Conservation (phyloP, 192 early-diverging fungal genomes). For the Coemansia sp. region DNA sequence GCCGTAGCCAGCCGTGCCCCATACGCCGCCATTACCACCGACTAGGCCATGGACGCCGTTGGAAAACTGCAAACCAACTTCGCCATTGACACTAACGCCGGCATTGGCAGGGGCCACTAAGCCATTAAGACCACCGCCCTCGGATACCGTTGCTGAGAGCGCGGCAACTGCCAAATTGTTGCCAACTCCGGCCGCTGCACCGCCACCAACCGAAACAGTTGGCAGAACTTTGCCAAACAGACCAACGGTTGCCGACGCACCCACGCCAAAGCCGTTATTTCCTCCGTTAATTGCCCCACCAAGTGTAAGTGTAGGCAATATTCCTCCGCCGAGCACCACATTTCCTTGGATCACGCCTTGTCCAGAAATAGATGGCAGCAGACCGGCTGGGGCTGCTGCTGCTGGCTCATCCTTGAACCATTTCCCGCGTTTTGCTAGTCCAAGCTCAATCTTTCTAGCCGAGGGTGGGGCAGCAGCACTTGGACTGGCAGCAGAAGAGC, state of each 20-base stretch:
- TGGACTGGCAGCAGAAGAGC: not conserved
- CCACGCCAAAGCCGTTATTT: conserved; percentile 19
- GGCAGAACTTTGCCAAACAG: conserved; percentile 10
- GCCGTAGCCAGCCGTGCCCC: conserved; percentile 18
- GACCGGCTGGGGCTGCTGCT: not conserved
- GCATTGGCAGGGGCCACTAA: conserved; percentile 15
- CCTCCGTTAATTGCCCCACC: conserved; percentile 16
- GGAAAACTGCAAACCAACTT: conserved; percentile 4
- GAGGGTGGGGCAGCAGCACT: not conserved
- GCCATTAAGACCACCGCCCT: conserved; percentile 21
- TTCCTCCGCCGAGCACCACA: conserved; percentile 17
- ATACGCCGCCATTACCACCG: conserved; percentile 21
- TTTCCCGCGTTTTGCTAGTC: no score
- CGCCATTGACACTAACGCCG: not conserved
- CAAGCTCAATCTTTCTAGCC: no score
- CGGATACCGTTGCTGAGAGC: conserved; percentile 9
- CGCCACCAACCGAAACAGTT: conserved; percentile 11
- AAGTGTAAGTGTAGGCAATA: conserved; percentile 17
- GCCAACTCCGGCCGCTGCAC: conserved; percentile 11
- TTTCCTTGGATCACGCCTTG: conserved; percentile 9
- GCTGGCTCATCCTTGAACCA: no score
- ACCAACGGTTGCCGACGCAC: conserved; percentile 28
- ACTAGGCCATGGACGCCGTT: conserved; percentile 17
- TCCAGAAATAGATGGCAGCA: conserved; percentile 16
- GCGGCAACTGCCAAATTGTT: conserved; percentile 6